A percentile compares a stretch with the other conserved stretches of the same genome.
Conservation (phyloP, 352 stramenopile species). For the Globisporangium iwayamae region DNA sequence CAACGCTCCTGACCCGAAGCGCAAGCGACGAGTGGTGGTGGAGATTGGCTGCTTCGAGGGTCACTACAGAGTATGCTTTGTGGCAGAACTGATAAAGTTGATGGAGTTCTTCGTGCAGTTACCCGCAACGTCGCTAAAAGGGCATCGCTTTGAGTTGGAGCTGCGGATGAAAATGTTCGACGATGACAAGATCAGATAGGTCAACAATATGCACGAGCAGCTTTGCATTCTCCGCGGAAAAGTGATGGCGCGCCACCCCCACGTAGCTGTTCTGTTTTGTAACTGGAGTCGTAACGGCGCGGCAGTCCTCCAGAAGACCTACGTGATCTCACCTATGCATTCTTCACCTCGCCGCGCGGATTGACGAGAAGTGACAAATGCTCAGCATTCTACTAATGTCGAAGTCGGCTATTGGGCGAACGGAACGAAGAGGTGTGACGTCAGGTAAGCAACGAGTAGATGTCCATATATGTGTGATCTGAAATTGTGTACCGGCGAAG, state of each 20-base stretch:
- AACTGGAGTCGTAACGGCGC: neutral
- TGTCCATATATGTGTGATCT: neutral
- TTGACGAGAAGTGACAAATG: neutral
- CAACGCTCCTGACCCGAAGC: neutral
- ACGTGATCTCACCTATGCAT: neutral
- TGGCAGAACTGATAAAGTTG: neutral
- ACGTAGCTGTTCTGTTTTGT: neutral
- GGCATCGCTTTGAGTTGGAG: neutral
- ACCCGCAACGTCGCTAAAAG: neutral
- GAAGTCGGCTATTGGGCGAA: neutral
- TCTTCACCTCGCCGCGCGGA: slow-evolving; percentile 1
- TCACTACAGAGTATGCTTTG: neutral
- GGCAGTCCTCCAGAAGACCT: neutral
- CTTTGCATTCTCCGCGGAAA: neutral
- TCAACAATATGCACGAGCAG: neutral
- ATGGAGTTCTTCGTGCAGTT: neutral
- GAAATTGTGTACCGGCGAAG: neutral
- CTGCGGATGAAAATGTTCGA: neutral
- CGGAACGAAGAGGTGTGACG: neutral
- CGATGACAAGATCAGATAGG: neutral
- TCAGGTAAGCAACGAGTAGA: no score
- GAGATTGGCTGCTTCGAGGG: neutral
- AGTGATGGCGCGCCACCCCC: neutral
- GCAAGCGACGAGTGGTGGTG: neutral
- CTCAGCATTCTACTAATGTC: neutral